These are phyloP conservation scores for Sporothrix schenckii DNA, from an alignment of 2,329 filamentous ascomycete species.

Conservation along the genomic window DNA sequence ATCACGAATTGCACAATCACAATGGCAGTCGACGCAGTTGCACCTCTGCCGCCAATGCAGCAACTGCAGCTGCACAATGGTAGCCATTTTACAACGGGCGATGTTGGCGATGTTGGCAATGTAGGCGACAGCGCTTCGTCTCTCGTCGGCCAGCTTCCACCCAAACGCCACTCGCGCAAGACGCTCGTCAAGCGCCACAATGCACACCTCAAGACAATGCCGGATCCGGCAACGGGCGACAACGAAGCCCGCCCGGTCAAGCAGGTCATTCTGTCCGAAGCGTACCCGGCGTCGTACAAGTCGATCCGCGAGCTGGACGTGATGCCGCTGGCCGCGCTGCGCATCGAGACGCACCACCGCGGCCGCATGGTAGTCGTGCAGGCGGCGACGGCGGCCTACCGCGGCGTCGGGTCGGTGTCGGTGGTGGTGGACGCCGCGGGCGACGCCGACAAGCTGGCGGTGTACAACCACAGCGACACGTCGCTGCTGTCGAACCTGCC, in stretches of 20 bases:
- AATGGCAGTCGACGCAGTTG: not conserved
- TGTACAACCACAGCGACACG: conserved; percentile 45
- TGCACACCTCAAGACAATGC: conserved; percentile 27
- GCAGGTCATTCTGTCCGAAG: conserved; percentile 39
- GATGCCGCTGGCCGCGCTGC: conserved; percentile 42
- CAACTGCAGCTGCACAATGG: not conserved
- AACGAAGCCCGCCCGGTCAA: conserved; percentile 38
- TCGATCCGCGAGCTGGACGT: conserved; percentile 41
- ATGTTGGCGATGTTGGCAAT: too few relatives aligned
- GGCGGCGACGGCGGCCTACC: conserved; percentile 41
- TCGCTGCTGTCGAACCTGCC: conserved; percentile 42
- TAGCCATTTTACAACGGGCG: not conserved
- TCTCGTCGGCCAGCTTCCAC: conserved; percentile 8
- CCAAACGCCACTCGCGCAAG: conserved; percentile 14
- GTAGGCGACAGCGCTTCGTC: not conserved
- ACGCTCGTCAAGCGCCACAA: conserved; percentile 27
- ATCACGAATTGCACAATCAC: not conserved
- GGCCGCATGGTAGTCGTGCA: conserved; percentile 43
- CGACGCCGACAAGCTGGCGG: conserved; percentile 45
- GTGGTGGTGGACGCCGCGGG: conserved; percentile 45
- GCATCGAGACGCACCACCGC: conserved; percentile 44
- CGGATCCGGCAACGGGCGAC: not conserved
- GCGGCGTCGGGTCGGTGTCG: conserved; percentile 44
- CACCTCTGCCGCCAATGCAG: not conserved
- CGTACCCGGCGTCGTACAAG: conserved; percentile 40